These are phyloP conservation scores for Prototheca wickerhamii DNA, from an alignment of 163 green algal species.

Conservation along the genomic window DNA sequence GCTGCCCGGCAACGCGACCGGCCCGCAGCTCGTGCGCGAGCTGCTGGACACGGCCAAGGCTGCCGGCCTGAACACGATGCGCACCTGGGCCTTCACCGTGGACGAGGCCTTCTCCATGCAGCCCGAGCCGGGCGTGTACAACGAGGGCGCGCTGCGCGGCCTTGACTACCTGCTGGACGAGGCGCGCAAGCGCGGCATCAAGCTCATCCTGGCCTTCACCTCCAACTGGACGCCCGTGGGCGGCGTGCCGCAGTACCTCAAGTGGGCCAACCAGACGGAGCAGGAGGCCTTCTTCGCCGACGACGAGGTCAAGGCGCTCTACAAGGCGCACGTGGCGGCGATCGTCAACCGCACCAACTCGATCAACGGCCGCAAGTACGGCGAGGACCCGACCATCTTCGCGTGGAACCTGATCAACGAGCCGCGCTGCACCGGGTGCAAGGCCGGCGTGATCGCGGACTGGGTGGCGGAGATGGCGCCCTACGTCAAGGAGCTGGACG, in stretches of 20 bases:
- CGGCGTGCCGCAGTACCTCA: conserved; percentile 38
- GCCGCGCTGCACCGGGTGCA: conserved; percentile 36
- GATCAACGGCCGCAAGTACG: conserved; percentile 47
- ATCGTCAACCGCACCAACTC: conserved; percentile 50
- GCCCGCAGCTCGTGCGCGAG: conserved; percentile 18
- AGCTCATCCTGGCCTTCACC: conserved; percentile 42
- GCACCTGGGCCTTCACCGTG: conserved; percentile 42
- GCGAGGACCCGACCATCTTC: conserved; percentile 56
- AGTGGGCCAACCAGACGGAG: conserved; percentile 17
- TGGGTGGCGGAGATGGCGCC: conserved; percentile 49
- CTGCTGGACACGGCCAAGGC: conserved; percentile 32
- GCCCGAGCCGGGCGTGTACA: conserved; percentile 33
- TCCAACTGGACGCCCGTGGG: conserved; percentile 47
- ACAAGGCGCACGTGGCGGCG: conserved; percentile 31
- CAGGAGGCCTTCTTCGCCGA: conserved; percentile 32
- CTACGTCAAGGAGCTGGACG: conserved; percentile 40
- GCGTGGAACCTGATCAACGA: conserved; percentile 65
- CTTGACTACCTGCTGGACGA: conserved; percentile 51
- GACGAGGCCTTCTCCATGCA: conserved; percentile 36
- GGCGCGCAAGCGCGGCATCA: conserved; percentile 33
- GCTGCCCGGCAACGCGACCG: conserved; percentile 30
- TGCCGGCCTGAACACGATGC: conserved; percentile 41
- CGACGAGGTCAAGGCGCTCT: conserved; percentile 20
- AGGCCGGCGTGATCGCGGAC: conserved; percentile 16
- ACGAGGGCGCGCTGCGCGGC: conserved; percentile 36